phyloP scores from a whole-genome alignment of 805 yeast genomes.

The Ogataea chonburiensis region DNA sequence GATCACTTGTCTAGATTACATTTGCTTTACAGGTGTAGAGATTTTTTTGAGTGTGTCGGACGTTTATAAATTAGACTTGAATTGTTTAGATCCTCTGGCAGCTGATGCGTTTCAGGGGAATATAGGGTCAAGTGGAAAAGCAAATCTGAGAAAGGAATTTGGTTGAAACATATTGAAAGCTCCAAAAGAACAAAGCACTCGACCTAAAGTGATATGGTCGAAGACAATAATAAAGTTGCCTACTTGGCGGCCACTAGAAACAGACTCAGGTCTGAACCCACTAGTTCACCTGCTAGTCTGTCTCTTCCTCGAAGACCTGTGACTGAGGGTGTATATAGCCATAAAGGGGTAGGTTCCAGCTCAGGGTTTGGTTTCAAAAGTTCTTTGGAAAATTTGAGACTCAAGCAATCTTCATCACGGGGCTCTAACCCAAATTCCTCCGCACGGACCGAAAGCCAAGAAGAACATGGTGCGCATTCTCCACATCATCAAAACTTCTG shows the following conservation, averaged over 20 bases:
- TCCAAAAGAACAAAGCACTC: no score
- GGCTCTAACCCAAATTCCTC: neutral
- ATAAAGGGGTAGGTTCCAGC: constrained; percentile 1
- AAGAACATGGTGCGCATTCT: constrained; percentile 3
- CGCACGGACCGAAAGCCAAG: neutral
- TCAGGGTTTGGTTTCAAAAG: constrained; percentile 4
- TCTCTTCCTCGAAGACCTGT: neutral
- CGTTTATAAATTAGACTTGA: no score
- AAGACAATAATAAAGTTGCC: constrained; percentile 1
- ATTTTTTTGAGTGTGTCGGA: no score
- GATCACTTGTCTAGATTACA: no score
- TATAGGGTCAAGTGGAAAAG: no score
- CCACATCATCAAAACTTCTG: constrained; percentile 39
- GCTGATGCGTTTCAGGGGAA: no score
- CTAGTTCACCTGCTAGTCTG: neutral
- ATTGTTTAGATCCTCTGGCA: no score
- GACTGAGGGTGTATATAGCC: constrained; percentile 1
- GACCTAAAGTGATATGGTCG: no score
- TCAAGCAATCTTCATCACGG: constrained; percentile 4
- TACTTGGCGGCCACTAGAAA: constrained; percentile 21
- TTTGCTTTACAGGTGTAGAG: no score
- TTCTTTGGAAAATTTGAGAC: constrained; percentile 5
- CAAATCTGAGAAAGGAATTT: no score
- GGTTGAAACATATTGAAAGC: no score
- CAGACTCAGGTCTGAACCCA: constrained; percentile 1